Evolutionary conservation across 495 filamentous ascomycete genomes (phyloP).

Genomic region (Penicillium paxilli): DNA sequence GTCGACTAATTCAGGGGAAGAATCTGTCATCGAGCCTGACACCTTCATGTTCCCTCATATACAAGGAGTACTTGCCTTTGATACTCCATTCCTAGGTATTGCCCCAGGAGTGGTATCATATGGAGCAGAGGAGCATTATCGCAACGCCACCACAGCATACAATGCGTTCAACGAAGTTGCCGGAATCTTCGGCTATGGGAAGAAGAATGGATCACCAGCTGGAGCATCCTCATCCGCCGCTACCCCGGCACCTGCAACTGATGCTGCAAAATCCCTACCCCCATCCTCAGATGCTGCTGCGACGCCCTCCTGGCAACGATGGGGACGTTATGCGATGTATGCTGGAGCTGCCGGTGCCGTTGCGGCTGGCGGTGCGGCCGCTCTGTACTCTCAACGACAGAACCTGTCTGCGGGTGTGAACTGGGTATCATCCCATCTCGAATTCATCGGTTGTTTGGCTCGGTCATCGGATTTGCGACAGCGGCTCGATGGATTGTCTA

Average conservation of each 20-base stretch:
- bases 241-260: constrained; percentile 5
- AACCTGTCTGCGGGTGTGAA: constrained; percentile 67
- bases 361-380: constrained; percentile 83
- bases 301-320: constrained; percentile 63
- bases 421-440: constrained; percentile 91
- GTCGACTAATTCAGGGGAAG: constrained; percentile 13
- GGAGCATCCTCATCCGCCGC: constrained; percentile 5
- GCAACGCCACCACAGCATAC: constrained; percentile 68
- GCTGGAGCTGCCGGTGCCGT: constrained; percentile 80
- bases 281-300: constrained; percentile 47
- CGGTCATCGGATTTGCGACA: constrained; percentile 72
- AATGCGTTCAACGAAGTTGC: constrained; percentile 65
- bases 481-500: constrained; percentile 57
- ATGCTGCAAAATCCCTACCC: constrained; percentile 23
- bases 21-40: constrained; percentile 27
- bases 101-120: constrained; percentile 86
- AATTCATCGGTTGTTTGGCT: constrained; percentile 87
- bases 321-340: constrained; percentile 81
- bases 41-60: constrained; percentile 66
- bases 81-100: constrained; percentile 92
- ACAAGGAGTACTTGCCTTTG: constrained; percentile 87
- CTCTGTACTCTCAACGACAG: constrained; percentile 80
- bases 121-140: constrained; percentile 82
- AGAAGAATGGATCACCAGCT: constrained; percentile 20
- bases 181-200: constrained; percentile 58